Conservation (phyloP, 352 stramenopile genomes). For the Globisporangium perplexum region DNA sequence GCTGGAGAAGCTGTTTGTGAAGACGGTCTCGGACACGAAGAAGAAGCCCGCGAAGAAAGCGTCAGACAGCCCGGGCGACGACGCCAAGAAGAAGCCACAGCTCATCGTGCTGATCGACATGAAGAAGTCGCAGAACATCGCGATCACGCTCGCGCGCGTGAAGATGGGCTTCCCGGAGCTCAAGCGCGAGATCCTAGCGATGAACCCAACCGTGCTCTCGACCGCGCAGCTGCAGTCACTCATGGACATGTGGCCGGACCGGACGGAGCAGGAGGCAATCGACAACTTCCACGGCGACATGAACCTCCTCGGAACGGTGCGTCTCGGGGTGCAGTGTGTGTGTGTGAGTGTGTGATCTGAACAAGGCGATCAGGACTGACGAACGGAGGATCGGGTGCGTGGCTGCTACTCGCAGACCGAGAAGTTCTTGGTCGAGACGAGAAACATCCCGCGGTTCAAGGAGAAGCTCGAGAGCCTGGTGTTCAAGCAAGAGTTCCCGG, state of each 20-base stretch:
- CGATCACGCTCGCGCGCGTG: constrained; percentile 74
- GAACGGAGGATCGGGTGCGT: neutral
- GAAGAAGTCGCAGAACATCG: constrained; percentile 88
- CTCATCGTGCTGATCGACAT: constrained; percentile 80
- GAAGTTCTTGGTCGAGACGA: constrained; percentile 72
- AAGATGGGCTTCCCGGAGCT: constrained; percentile 67
- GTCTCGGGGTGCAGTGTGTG: neutral
- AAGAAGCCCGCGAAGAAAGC: constrained; percentile 28
- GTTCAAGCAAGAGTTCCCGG: constrained; percentile 83
- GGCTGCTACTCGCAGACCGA: constrained; percentile 30
- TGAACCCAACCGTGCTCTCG: constrained; percentile 75
- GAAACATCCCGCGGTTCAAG: constrained; percentile 58
- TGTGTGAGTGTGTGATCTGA: neutral
- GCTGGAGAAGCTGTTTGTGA: constrained; percentile 79
- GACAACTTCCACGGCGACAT: constrained; percentile 62
- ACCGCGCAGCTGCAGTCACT: constrained; percentile 72
- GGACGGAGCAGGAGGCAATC: constrained; percentile 64
- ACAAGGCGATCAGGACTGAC: neutral
- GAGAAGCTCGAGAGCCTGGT: constrained; percentile 73
- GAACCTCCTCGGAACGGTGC: constrained; percentile 40
- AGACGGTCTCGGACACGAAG: constrained; percentile 44
- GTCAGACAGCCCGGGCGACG: constrained; percentile 15
- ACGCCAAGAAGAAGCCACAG: constrained; percentile 46
- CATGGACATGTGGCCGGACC: constrained; percentile 84
- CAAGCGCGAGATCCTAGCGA: constrained; percentile 63